Percentiles rank a stretch among this genome's conserved stretches.
phyloP scores from a whole-genome alignment of 1,139 yeast genomes.

The Sugiyamaella grinbergsii region DNA sequence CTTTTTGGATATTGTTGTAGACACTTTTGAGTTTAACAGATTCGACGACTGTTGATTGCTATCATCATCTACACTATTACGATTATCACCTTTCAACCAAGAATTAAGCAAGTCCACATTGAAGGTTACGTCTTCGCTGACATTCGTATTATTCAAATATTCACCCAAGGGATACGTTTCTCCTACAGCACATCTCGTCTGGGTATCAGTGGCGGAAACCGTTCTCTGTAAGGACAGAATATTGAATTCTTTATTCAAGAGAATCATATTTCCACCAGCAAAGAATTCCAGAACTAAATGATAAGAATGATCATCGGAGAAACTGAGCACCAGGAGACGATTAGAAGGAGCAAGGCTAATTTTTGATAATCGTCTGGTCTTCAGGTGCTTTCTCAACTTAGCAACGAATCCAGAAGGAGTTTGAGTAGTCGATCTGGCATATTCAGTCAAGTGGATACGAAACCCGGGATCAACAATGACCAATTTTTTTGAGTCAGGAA shows the following conservation, averaged over 20 bases:
- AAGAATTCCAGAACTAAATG: conserved; percentile 86
- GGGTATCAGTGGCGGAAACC: conserved; percentile 56
- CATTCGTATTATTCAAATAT: conserved; percentile 23
- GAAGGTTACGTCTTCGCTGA: conserved; percentile 8
- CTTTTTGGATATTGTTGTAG: conserved; percentile 3
- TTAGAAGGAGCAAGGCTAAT: conserved; percentile 76
- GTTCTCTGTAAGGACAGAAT: conserved; percentile 76
- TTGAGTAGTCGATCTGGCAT: conserved; percentile 75
- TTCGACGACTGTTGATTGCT: conserved; percentile 15
- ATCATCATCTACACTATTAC: conserved; percentile 18
- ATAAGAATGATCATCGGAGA: conserved; percentile 71
- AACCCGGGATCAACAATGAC: conserved; percentile 86
- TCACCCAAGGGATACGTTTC: conserved; percentile 57
- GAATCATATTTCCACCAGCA: conserved; percentile 88
- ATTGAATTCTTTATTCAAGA: conserved; percentile 67
- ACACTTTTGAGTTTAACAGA: conserved; percentile 5
- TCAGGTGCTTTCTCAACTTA: conserved; percentile 82
- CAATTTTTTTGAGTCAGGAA: conserved; percentile 78
- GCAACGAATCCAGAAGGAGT: conserved; percentile 84
- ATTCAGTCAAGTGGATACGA: conserved; percentile 75
- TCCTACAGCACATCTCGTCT: conserved; percentile 57
- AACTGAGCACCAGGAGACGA: conserved; percentile 75
- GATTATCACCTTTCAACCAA: conserved; percentile 25
- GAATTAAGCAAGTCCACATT: conserved; percentile 21
- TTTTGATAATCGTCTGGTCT: conserved; percentile 72